Evolutionary conservation across 495 filamentous ascomycete genomes (phyloP).

Genomic region (Aspergillus indologenus): DNA sequence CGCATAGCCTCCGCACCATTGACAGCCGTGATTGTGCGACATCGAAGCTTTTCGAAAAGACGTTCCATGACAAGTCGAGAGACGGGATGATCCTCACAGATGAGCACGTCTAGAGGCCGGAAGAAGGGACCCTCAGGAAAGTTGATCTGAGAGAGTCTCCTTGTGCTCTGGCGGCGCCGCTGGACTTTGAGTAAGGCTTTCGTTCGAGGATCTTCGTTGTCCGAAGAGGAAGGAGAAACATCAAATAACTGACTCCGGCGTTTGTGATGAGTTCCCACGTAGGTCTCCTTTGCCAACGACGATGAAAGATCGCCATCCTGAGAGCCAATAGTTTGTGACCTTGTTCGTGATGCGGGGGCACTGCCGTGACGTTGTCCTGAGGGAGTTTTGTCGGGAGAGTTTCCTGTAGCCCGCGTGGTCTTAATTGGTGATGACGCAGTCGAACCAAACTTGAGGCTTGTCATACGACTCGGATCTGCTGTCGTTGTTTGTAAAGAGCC

Average conservation of each 20-base stretch:
- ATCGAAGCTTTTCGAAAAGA: conserved; percentile 88
- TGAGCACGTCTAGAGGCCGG: conserved; percentile 86
- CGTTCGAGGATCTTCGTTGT: conserved; percentile 89
- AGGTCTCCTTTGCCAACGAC: conserved; percentile 56
- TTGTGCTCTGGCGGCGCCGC: conserved; percentile 82
- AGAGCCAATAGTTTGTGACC: conserved; percentile 92
- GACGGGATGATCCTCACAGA: conserved; percentile 98
- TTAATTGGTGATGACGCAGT: conserved; percentile 78
- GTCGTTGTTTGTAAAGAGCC: conserved; percentile 69
- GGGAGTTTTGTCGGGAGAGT: conserved; percentile 51
- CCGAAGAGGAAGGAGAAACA: conserved; percentile 94
- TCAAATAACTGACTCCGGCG: conserved; percentile 93
- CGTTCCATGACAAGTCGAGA: conserved; percentile 96
- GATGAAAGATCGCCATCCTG: conserved; percentile 71
- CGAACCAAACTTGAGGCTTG: conserved; percentile 57
- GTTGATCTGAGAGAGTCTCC: conserved; percentile 85
- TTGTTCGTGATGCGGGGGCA: conserved; percentile 53
- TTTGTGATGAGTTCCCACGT: conserved; percentile 74
- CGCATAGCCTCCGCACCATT: conserved; percentile 89
- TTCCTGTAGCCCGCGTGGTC: conserved; percentile 53
- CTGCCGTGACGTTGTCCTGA: conserved; percentile 44
- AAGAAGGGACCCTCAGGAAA: conserved; percentile 79
- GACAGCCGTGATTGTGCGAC: conserved; percentile 86
- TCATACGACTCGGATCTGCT: conserved; percentile 52
- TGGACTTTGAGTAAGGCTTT: conserved; percentile 93